phyloP scores from a whole-genome alignment of 352 stramenopile genomes.

The Phytophthora uliginosa region DNA sequence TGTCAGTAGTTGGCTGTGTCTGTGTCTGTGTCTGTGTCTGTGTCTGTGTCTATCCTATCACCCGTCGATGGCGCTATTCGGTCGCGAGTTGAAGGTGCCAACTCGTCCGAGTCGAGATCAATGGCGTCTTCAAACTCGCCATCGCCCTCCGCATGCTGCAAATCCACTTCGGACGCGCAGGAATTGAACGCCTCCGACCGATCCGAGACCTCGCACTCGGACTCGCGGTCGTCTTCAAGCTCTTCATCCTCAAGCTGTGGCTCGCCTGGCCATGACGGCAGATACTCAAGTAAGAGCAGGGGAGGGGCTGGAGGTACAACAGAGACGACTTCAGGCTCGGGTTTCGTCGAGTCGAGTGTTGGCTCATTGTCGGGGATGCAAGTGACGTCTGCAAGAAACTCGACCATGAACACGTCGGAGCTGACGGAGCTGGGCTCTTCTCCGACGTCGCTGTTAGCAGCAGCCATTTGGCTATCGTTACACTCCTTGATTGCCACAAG shows the following conservation, averaged over 20 bases:
- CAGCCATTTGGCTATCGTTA: background rate
- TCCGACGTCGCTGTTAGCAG: background rate
- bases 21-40: background rate
- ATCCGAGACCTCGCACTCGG: slow-evolving; percentile 26
- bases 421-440: background rate
- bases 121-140: slow-evolving; percentile 35
- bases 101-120: background rate
- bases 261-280: slow-evolving; percentile 4
- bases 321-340: background rate
- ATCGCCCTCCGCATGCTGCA: slow-evolving; percentile 1
- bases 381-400: background rate
- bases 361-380: background rate
- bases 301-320: background rate
- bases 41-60: slow-evolving; percentile 4
- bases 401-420: slow-evolving; percentile 4
- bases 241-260: background rate
- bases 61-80: background rate
- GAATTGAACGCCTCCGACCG: slow-evolving; percentile 34
- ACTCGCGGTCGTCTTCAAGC: slow-evolving; percentile 16
- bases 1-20: background rate
- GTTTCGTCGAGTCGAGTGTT: background rate
- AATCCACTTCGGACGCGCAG: slow-evolving; percentile 29
- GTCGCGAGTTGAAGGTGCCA: background rate
- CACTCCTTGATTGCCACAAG: background rate
- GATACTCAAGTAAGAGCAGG: slow-evolving; percentile 29